Base-by-base conservation (phyloP, 2,329 filamentous ascomycete genomes). In the Fusarium nurragi region DNA sequence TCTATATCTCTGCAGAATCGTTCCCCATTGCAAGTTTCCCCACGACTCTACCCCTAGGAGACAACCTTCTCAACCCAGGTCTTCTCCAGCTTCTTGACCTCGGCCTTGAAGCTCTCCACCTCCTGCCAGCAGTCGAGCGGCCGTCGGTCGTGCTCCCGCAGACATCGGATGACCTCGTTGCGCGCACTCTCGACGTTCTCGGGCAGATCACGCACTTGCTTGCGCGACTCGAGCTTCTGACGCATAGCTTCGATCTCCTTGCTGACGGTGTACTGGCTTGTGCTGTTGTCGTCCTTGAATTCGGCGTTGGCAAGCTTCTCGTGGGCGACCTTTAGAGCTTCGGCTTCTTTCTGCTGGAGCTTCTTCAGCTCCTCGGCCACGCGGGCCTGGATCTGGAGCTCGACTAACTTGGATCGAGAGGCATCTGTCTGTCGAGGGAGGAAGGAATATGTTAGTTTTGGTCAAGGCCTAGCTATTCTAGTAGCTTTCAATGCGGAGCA, bases 91-190 rank as follows among this genome's bases (percentile, higher is more conserved):
- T 87, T 88, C 70, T 91, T 88, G 47, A 98, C 94, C 83, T 97
- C 92, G 72, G 86, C 85, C 86, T 94, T 97, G 79, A 98, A 98
- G 19, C 83, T 84, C 81, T 96, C 90, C 22, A 97, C 93, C 85
- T 97, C 93, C 78, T 89, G 86, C 91, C 92, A 97, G 85, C 94
- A 98, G 82, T 97, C 92, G 75, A 97, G 82, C 76, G 94, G 94
- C 77, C 93, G 86, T 66, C 93, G 85, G 79, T 97, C 94, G 77
- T 97, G 90, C 73, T 90, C 84, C 63, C 91, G 84, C 82, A 98
- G 82, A 77, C 94, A 98, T 71, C 86, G 85, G 64, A 95, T 87
- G 54, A 97, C 88, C 59, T 89, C 87, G 69, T 86, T 83, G 77
- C 93, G 90, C 19, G 93, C 92, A 75, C 83, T 85, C 78, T 92